Evolutionary conservation across 257 asterid species (phyloP), one percentile per base, ranked within the genome.

Genomic region (Cinchona pubescens): DNA sequence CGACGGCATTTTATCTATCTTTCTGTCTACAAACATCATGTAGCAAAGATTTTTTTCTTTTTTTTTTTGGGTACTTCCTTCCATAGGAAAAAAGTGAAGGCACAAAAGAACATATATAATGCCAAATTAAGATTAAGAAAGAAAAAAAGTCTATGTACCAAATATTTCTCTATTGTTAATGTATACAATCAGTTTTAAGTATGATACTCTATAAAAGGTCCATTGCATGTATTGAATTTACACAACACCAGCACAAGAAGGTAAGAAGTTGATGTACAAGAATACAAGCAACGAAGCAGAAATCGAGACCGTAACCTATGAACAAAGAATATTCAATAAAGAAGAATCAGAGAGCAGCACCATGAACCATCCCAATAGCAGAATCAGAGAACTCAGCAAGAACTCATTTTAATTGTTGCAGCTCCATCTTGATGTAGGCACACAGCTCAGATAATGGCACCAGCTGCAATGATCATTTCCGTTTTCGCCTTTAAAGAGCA

Each of bases 401-500:
- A 59, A 2, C 69, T 68, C 69, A 13, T 21, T 15, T 83, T 79
- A 90, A 59, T 86, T 79, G 78, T 88, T 71, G 43, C 98, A 93
- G 75, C 84, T 89, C 98, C 98, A 93, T 78, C 86, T 86, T 37
- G 97, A 89, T 19, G 97, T 93, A 16, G 97, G 98, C 71, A 93
- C 96, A 55, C 98, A 91, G 84, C 96, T 93, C 46, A 93, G 74
- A 62, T 91, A 93, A 84, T 86, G 98, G 82, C 97, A 93, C 98
- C 98, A 93, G 67, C 86, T 79, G 83, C 98, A 93, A 76, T 78
- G 93, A 25, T 87, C 84, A 37, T 90, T 93, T 2, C 78, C 97
- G 18, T 86, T 93, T 77, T 84, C 90, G 25, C 98, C 98, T 85
- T 81, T 88, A 71, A 88, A 91, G 43, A 93, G 85, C 96, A 86